phyloP scores from a whole-genome alignment of 179 eudicot genomes.

The Nepenthes alata region DNA sequence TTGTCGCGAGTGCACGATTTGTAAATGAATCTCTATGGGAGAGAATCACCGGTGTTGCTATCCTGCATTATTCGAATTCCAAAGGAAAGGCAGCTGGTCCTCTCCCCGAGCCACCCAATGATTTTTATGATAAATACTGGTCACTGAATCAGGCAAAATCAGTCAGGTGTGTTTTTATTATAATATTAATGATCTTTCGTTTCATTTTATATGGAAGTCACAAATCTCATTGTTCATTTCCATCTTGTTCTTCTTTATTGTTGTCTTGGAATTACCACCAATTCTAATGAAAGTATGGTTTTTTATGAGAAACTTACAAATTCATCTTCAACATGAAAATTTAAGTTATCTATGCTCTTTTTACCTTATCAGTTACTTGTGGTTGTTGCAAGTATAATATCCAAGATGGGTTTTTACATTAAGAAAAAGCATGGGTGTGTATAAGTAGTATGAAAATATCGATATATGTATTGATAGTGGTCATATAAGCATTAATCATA shows the following conservation, averaged over 20 bases:
- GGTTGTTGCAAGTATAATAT: no score
- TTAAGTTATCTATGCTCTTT: no score
- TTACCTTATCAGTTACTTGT: no score
- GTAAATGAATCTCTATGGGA: constrained; percentile 71
- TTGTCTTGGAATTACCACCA: no score
- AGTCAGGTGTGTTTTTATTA: constrained; percentile 49
- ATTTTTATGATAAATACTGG: constrained; percentile 48
- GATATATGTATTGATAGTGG: no score
- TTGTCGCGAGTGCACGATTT: constrained; percentile 93
- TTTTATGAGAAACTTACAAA: no score
- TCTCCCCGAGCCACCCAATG: constrained; percentile 90
- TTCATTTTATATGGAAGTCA: neutral
- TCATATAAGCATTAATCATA: no score
- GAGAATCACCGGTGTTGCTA: constrained; percentile 82
- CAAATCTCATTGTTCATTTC: neutral
- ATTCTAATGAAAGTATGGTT: no score
- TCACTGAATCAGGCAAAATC: constrained; percentile 79
- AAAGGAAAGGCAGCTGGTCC: constrained; percentile 76
- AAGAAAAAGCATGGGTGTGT: no score
- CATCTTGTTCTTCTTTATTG: neutral
- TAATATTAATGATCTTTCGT: neutral
- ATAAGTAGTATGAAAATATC: no score
- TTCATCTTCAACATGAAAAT: no score
- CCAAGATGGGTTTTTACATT: no score
- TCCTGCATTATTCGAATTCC: constrained; percentile 83